Conservation (phyloP, 2,329 filamentous ascomycete genomes). For the Aotearoamyces nothofagi region DNA sequence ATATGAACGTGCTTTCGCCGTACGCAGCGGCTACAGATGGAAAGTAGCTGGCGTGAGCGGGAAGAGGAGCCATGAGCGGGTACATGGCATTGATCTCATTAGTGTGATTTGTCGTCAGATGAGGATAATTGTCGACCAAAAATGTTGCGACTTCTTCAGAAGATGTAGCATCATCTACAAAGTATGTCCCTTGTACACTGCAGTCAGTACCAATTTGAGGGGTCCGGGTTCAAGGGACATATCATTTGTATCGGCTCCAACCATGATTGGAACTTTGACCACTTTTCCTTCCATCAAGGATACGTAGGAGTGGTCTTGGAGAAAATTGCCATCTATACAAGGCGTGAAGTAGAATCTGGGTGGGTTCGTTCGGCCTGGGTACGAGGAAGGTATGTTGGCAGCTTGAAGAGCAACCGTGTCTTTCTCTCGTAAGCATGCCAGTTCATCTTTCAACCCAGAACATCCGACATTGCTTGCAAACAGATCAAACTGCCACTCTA, state of each 20-base stretch:
- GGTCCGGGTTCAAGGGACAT: constrained; percentile 1
- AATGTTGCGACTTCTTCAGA: constrained; percentile 19
- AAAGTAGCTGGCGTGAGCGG: constrained; percentile 21
- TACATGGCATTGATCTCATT: constrained; percentile 18
- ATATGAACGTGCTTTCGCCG: constrained; percentile 34
- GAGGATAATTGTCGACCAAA: constrained; percentile 23
- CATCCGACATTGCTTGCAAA: constrained; percentile 21
- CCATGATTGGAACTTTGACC: constrained; percentile 24
- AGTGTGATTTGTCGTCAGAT: constrained; percentile 15
- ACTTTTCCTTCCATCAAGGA: constrained; percentile 22
- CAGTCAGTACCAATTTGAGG: too few relatives aligned
- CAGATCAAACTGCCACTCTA: constrained; percentile 25
- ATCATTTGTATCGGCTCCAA: constrained; percentile 16
- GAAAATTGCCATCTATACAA: constrained; percentile 25
- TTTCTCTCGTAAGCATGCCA: constrained; percentile 23
- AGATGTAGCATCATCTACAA: constrained; percentile 25
- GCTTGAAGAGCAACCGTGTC: constrained; percentile 22
- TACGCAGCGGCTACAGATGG: constrained; percentile 23
- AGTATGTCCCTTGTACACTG: constrained; percentile 32
- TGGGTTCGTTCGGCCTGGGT: constrained; percentile 19
- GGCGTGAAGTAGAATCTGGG: constrained; percentile 27
- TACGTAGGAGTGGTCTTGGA: constrained; percentile 23
- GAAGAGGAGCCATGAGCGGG: constrained; percentile 15
- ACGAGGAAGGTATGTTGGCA: constrained; percentile 21
- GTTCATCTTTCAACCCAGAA: constrained; percentile 9